Base-by-base conservation (phyloP, 176 grass and related monocot species). In the Musa acuminata region DNA sequence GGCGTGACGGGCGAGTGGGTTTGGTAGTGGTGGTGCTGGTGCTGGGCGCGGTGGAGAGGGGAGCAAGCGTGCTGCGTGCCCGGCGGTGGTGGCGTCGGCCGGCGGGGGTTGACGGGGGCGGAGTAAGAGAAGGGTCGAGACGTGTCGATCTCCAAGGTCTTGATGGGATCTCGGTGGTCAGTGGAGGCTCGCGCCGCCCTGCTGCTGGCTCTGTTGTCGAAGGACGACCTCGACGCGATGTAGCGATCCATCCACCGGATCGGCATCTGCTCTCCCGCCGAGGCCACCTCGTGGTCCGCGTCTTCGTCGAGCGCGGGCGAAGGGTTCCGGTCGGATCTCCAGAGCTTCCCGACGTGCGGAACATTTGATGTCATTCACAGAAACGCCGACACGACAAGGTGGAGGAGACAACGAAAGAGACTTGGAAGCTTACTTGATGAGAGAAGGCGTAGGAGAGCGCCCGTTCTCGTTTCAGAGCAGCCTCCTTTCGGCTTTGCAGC, bases 361-460 rank as follows among this genome's bases (percentile, higher is more conserved):
- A 53, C 20, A 23, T 11, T 52, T 52, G 16, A 53, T 53, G 51
- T 22, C 51, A 72, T 13, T 52, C n/a, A 0, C 5, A 21, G 3
- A 51, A 21, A 71, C 14, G 21, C 35, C 35, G 35, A 43, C 0
- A 43, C 35, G 35, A 43, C 35, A 43, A 43, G 35, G 35, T 43
- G 49, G 21, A 12, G 52, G n/a, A 55, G 49, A 49, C 13, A 13
- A 21, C 10, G 2, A 21, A 49, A 4, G 29, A 9, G 43, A 11
- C 23, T 21, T 11, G 1, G 25, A 14, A 11, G 19, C 27, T 78
- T 83, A 96, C 94, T 17, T 98, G 94, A 13, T 85, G 90, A 19
- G 94, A 93, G 82, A 98, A 98, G 0, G 94, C 94, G 49, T 93
- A 91, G 66, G 90, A 91, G 22, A 98, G 90, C 20, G 94, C 90